phyloP scores from a whole-genome alignment of 257 asterid genomes.

The Gentiana macrophylla region DNA sequence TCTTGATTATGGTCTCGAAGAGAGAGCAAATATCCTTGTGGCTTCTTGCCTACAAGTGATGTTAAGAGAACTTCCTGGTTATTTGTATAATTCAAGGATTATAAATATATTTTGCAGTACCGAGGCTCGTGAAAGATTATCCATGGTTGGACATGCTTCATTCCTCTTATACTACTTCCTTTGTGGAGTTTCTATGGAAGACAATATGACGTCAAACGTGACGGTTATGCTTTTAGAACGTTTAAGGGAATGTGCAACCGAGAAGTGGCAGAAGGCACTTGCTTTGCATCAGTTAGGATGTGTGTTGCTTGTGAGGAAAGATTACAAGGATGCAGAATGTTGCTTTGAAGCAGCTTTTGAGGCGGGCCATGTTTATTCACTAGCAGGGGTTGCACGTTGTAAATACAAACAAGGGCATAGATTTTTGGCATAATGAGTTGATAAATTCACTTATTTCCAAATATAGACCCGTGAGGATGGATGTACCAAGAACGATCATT shows the following conservation, averaged over 20 bases:
- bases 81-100: conserved; percentile 28
- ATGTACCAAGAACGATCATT: conserved; percentile 44
- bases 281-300: conserved; percentile 39
- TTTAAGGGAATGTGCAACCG: conserved; percentile 35
- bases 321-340: conserved; percentile 26
- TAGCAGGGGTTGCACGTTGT: conserved; percentile 35
- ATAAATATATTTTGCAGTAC: conserved; percentile 30
- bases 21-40: conserved; percentile 29
- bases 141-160: conserved; percentile 32
- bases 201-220: conserved; percentile 29
- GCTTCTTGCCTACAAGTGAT: conserved; percentile 43
- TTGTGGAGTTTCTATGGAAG: conserved; percentile 36
- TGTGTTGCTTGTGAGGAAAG: conserved; percentile 31
- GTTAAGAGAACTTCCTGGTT: conserved; percentile 36
- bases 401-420: conserved; percentile 34
- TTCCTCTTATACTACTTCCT: conserved; percentile 40
- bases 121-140: conserved; percentile 31
- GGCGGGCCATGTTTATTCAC: conserved; percentile 31
- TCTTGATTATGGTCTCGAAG: conserved; percentile 42
- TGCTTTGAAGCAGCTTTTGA: conserved; percentile 36
- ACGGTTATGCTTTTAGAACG: conserved; percentile 33
- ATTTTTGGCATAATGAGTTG: conserved; percentile 25
- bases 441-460: conserved; percentile 20
- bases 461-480: conserved; percentile 34
- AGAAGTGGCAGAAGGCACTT: conserved; percentile 33